phyloP scores from a whole-genome alignment of 352 stramenopile species.

The Globisporangium uncinulatum region DNA sequence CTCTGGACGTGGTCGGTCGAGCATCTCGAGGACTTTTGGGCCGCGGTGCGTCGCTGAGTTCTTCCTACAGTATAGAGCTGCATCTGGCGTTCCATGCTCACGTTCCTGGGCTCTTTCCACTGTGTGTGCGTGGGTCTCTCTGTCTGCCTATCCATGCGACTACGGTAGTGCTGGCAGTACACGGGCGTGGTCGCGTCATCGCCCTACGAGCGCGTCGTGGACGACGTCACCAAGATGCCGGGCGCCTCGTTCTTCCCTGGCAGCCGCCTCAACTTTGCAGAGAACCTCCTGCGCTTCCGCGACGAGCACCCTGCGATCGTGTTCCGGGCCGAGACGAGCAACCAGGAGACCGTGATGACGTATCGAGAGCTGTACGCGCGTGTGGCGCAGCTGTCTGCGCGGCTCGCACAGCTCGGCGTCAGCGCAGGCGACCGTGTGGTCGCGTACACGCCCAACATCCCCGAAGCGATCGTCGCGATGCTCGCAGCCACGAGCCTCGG shows the following conservation, averaged over 20 bases:
- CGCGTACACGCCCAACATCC: conserved; percentile 64
- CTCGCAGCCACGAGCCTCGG: conserved; percentile 64
- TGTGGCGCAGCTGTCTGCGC: conserved; percentile 38
- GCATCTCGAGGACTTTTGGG: conserved; percentile 63
- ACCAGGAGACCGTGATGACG: conserved; percentile 42
- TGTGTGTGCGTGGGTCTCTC: neutral
- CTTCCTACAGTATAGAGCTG: too few species aligned
- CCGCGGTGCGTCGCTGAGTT: conserved; percentile 15
- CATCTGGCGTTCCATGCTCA: too few species aligned
- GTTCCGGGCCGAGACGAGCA: conserved; percentile 71
- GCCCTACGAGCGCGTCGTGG: conserved; percentile 48
- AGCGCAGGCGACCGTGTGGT: conserved; percentile 53
- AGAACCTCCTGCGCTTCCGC: conserved; percentile 70
- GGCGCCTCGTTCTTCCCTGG: conserved; percentile 68
- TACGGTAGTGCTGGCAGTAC: conserved; percentile 58
- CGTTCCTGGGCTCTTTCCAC: too few species aligned
- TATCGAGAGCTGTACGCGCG: conserved; percentile 63
- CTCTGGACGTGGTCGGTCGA: conserved; percentile 74
- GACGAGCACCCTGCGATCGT: conserved; percentile 68
- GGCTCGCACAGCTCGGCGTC: conserved; percentile 41
- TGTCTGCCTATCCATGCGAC: neutral
- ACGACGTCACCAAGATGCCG: conserved; percentile 62
- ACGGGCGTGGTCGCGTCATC: conserved; percentile 53
- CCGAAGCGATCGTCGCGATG: conserved; percentile 71
- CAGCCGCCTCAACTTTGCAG: conserved; percentile 64